Conservation (phyloP, 257 asterid species). For the Solanum pimpinellifolium region DNA sequence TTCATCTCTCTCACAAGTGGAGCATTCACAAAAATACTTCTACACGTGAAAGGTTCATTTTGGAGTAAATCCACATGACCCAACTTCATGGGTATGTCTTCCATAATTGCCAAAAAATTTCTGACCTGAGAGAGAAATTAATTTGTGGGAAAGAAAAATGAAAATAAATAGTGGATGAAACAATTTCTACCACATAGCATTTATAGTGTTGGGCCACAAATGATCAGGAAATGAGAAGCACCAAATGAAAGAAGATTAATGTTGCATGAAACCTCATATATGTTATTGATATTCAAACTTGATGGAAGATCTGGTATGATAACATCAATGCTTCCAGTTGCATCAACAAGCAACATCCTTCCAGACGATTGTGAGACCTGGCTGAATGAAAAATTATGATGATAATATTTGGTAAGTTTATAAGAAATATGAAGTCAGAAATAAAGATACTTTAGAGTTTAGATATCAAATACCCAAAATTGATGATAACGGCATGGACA, state of each 20-base stretch:
- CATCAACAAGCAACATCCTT: slow-evolving; percentile 77
- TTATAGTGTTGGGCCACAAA: not conserved
- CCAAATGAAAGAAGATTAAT: not conserved
- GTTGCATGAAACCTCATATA: slow-evolving; percentile 49
- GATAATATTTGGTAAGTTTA: not conserved
- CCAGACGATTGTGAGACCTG: slow-evolving; percentile 77
- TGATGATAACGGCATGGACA: not conserved
- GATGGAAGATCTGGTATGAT: slow-evolving; percentile 38
- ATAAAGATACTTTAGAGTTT: not conserved
- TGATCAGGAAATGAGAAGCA: not conserved
- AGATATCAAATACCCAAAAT: not conserved
- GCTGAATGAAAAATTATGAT: slow-evolving; percentile 12
- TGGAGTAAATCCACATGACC: slow-evolving; percentile 20
- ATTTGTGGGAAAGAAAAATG: slow-evolving; percentile 2
- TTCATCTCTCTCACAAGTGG: slow-evolving; percentile 20
- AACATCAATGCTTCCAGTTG: slow-evolving; percentile 78
- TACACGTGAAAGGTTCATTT: slow-evolving; percentile 50
- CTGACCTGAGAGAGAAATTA: slow-evolving; percentile 35
- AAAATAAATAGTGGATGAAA: not conserved
- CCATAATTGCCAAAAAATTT: slow-evolving; percentile 41
- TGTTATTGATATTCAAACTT: slow-evolving; percentile 33
- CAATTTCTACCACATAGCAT: not conserved
- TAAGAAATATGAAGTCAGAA: not conserved
- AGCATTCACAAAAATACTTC: slow-evolving; percentile 41
- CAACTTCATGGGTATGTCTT: slow-evolving; percentile 39